These are phyloP conservation scores for Fraxinus velutina DNA, from an alignment of 305 asterid species.

Conservation along the genomic window DNA sequence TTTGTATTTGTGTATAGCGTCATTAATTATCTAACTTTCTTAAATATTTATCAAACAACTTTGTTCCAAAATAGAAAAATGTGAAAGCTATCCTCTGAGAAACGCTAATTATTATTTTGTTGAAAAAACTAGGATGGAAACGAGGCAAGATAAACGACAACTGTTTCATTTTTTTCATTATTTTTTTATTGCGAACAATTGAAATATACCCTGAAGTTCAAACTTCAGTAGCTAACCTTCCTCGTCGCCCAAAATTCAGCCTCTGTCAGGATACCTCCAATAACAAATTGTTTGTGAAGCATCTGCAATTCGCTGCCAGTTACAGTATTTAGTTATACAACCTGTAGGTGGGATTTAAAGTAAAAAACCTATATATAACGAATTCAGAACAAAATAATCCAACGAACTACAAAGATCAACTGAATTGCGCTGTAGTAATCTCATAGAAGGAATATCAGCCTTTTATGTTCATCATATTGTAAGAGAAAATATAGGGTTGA, in stretches of 20 bases:
- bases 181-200: slow-evolving; percentile 3
- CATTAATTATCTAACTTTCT: neutral
- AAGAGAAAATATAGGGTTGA: neutral
- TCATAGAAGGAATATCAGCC: neutral
- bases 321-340: slow-evolving; percentile 41
- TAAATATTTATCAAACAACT: neutral
- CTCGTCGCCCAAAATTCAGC: slow-evolving; percentile 99
- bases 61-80: neutral
- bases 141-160: neutral
- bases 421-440: neutral
- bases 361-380: slow-evolving; percentile 4
- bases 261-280: slow-evolving; percentile 74
- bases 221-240: slow-evolving; percentile 63
- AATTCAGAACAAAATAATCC: neutral
- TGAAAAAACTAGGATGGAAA: neutral
- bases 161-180: slow-evolving; percentile 2
- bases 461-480: neutral
- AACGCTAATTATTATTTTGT: neutral
- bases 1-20: neutral
- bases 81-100: neutral
- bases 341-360: slow-evolving; percentile 25
- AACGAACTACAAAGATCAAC: neutral
- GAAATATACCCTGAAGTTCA: slow-evolving; percentile 4
- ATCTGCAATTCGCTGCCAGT: slow-evolving; percentile 87
- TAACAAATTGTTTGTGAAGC: slow-evolving; percentile 86